phyloP scores from a whole-genome alignment of 2,329 filamentous ascomycete genomes.

The Calonectria naviculata region DNA sequence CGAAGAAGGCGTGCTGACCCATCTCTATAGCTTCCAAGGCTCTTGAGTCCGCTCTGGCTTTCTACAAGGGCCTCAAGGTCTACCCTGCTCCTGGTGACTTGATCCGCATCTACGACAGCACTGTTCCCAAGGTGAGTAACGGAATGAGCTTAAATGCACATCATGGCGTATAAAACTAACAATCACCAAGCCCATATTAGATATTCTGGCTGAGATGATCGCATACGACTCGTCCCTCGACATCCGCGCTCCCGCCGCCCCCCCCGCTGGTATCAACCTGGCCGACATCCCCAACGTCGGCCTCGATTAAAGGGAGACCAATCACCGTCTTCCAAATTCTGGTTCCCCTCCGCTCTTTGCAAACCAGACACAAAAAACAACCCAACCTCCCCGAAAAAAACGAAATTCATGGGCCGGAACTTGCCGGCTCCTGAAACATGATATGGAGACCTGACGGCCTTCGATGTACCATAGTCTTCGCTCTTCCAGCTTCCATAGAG shows the following conservation, averaged over 20 bases:
- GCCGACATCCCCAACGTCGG: conserved; percentile 63
- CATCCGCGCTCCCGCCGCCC: conserved; percentile 58
- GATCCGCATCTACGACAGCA: conserved; percentile 98
- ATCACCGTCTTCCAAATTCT: conserved; percentile 9
- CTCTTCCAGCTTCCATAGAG: conserved; percentile 51
- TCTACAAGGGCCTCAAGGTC: conserved; percentile 99
- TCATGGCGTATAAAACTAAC: conserved; percentile 29
- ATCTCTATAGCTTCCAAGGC: conserved; percentile 67
- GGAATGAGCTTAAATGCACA: neutral
- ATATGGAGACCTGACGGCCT: conserved; percentile 44
- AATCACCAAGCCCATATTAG: conserved; percentile 80
- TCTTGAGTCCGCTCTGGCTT: conserved; percentile 89
- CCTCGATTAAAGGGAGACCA: conserved; percentile 59
- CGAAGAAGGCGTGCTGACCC: conserved; percentile 26
- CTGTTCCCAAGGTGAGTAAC: conserved; percentile 83
- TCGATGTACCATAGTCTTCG: conserved; percentile 54
- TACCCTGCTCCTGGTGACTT: conserved; percentile 94
- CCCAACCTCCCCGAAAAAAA: conserved; percentile 21
- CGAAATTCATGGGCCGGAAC: conserved; percentile 23
- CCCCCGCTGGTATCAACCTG: conserved; percentile 53
- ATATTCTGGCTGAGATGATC: conserved; percentile 98
- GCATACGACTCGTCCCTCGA: conserved; percentile 84
- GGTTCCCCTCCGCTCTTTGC: conserved; percentile 33
- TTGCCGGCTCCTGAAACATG: conserved; percentile 16
- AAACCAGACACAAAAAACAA: conserved; percentile 34